Percentiles rank a stretch among this genome's conserved stretches.
Evolutionary conservation across 768 basidiomycete species (phyloP).

Genomic region (Polyporus arcularius): DNA sequence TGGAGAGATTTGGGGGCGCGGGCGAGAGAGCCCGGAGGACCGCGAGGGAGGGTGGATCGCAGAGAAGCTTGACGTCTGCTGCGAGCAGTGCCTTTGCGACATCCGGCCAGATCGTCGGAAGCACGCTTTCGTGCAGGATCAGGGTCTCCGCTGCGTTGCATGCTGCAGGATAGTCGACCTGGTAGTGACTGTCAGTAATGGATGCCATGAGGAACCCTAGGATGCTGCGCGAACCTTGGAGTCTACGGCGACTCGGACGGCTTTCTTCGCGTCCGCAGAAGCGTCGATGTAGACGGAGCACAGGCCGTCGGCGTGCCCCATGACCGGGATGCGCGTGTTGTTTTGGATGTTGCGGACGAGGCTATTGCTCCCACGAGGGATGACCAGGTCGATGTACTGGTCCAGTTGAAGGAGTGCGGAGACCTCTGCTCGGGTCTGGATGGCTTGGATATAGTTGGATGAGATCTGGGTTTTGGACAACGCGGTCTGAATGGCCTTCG

Average conservation of each 20-base stretch:
- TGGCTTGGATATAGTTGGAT: constrained; percentile 81
- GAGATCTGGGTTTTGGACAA: constrained; percentile 75
- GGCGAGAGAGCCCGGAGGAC: constrained; percentile 48
- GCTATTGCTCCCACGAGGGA: constrained; percentile 91
- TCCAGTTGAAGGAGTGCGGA: constrained; percentile 84
- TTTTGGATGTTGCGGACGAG: constrained; percentile 90
- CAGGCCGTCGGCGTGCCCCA: constrained; percentile 98
- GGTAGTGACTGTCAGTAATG: constrained; percentile 4
- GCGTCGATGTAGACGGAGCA: constrained; percentile 91
- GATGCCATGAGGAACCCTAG: background rate
- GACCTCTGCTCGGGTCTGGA: constrained; percentile 91
- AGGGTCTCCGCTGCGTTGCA: constrained; percentile 94
- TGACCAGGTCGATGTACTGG: constrained; percentile 93
- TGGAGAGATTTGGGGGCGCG: constrained; percentile 36
- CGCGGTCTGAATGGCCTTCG: constrained; percentile 77
- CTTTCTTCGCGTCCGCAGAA: constrained; percentile 75
- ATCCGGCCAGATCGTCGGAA: constrained; percentile 76
- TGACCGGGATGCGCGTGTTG: constrained; percentile 90
- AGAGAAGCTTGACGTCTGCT: constrained; percentile 74
- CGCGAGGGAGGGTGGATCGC: constrained; percentile 66
- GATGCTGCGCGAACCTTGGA: constrained; percentile 65
- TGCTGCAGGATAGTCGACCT: constrained; percentile 95
- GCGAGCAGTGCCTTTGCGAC: constrained; percentile 74
- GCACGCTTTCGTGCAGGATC: constrained; percentile 74
- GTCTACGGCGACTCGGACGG: constrained; percentile 80